A percentile compares a stretch with the other conserved stretches of the same genome.
Conservation (phyloP, 805 yeast genomes). For the Saitoella complicata region DNA sequence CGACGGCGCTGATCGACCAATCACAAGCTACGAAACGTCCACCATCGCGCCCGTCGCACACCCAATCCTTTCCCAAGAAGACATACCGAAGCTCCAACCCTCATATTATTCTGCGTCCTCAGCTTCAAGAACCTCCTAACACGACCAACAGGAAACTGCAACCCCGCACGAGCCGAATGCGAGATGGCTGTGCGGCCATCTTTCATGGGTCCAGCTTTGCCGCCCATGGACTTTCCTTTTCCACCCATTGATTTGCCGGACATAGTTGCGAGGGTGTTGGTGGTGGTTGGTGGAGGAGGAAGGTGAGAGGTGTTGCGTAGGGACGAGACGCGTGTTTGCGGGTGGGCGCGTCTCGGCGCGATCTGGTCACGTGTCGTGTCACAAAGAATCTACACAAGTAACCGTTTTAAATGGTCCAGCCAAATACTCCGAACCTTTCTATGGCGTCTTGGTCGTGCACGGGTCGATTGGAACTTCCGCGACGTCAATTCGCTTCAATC, state of each 20-base stretch:
- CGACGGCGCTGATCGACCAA: background rate
- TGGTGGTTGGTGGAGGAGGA: background rate
- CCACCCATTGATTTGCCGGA: conserved; percentile 38
- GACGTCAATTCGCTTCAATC: too few species aligned
- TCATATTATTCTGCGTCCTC: conserved; percentile 66
- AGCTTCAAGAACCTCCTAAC: conserved; percentile 88
- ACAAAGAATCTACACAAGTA: too few species aligned
- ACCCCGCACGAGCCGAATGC: conserved; percentile 86
- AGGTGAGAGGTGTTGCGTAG: background rate
- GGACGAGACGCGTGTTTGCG: too few species aligned
- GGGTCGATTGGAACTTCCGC: too few species aligned
- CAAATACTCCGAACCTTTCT: too few species aligned
- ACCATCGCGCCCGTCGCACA: background rate
- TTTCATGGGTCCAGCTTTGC: conserved; percentile 65
- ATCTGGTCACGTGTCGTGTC: too few species aligned
- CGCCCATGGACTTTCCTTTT: conserved; percentile 67
- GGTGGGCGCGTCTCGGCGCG: too few species aligned
- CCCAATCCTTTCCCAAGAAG: too few species aligned
- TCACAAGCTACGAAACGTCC: background rate
- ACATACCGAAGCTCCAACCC: conserved; percentile 61
- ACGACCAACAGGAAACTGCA: conserved; percentile 95
- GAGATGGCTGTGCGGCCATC: conserved; percentile 54
- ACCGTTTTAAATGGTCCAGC: too few species aligned
- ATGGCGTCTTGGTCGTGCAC: too few species aligned
- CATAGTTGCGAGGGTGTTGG: conserved; percentile 29